phyloP scores from a whole-genome alignment of 352 stramenopile species.

The Pythium dissimile region DNA sequence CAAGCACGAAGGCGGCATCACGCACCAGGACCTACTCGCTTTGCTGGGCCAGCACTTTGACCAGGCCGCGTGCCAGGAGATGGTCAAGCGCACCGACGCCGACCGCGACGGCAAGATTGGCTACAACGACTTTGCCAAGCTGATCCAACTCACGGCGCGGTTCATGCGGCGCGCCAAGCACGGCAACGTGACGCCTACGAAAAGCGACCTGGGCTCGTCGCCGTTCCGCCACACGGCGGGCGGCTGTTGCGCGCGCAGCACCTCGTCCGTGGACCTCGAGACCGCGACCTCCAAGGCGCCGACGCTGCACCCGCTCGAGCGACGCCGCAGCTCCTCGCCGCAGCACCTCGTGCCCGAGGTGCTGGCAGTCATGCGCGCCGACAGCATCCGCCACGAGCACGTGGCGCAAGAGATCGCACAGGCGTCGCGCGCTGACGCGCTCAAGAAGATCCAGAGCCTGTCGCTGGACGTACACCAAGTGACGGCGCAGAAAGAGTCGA shows the following conservation, averaged over 20 bases:
- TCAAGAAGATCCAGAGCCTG: constrained; percentile 35
- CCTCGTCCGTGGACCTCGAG: constrained; percentile 24
- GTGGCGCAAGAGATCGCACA: constrained; percentile 16
- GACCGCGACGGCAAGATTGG: constrained; percentile 71
- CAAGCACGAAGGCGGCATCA: constrained; percentile 56
- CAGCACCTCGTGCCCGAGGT: constrained; percentile 14
- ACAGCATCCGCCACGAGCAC: constrained; percentile 23
- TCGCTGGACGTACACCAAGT: constrained; percentile 15
- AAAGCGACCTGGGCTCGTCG: constrained; percentile 15
- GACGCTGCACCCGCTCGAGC: background rate
- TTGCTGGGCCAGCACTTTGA: constrained; percentile 68
- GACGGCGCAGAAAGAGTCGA: background rate
- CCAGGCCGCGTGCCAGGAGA: constrained; percentile 44
- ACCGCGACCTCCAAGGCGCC: background rate
- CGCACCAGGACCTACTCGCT: constrained; percentile 42
- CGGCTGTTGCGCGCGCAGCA: constrained; percentile 11
- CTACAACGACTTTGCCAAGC: constrained; percentile 67
- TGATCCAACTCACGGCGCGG: constrained; percentile 43
- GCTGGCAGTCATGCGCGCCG: constrained; percentile 17
- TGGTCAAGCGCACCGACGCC: constrained; percentile 56
- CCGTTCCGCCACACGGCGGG: constrained; percentile 21
- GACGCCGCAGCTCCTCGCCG: constrained; percentile 25
- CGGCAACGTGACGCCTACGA: constrained; percentile 15
- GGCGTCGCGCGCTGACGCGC: constrained; percentile 30
- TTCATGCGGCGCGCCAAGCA: constrained; percentile 9